These are phyloP conservation scores for Haplographium delicatum DNA, from an alignment of 495 filamentous ascomycete genomes.

Conservation along the genomic window DNA sequence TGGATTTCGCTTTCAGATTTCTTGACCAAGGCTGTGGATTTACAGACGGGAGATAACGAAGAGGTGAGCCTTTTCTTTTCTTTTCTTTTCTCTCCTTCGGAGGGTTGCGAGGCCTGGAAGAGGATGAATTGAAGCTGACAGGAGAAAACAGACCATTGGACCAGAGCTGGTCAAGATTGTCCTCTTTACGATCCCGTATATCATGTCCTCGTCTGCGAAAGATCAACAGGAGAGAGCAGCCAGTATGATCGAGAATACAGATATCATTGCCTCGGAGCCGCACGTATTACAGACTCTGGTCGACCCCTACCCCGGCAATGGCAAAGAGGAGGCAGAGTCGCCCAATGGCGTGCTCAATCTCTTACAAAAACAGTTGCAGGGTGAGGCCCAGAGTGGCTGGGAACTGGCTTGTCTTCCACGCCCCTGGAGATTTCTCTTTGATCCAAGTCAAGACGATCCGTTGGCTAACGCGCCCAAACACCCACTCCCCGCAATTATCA, in stretches of 20 bases:
- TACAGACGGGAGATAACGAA: constrained; percentile 85
- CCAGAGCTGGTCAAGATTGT: constrained; percentile 93
- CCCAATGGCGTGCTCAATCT: constrained; percentile 72
- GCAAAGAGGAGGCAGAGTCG: constrained; percentile 43
- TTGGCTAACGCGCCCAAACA: constrained; percentile 62
- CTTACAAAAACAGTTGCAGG: constrained; percentile 78
- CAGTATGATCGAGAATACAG: constrained; percentile 84
- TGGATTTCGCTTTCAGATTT: constrained; percentile 80
- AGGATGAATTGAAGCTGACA: constrained; percentile 30
- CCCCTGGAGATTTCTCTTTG: constrained; percentile 63
- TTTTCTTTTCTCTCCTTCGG: no score
- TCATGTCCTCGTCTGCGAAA: constrained; percentile 65
- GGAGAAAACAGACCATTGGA: constrained; percentile 52
- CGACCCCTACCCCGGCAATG: constrained; percentile 65
- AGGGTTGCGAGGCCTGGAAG: no score
- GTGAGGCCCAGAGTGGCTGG: constrained; percentile 66
- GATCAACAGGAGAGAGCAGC: constrained; percentile 63
- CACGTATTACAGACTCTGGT: constrained; percentile 78
- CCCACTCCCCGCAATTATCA: constrained; percentile 62
- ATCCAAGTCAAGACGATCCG: constrained; percentile 47
- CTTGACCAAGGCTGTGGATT: constrained; percentile 74
- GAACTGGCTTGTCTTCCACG: constrained; percentile 75
- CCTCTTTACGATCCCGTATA: constrained; percentile 85
- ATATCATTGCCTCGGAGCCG: constrained; percentile 79
- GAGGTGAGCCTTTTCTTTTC: constrained; percentile 55